These are phyloP conservation scores for Trichothecium roseum DNA, from an alignment of 2,329 filamentous ascomycete species.

Conservation along the genomic window DNA sequence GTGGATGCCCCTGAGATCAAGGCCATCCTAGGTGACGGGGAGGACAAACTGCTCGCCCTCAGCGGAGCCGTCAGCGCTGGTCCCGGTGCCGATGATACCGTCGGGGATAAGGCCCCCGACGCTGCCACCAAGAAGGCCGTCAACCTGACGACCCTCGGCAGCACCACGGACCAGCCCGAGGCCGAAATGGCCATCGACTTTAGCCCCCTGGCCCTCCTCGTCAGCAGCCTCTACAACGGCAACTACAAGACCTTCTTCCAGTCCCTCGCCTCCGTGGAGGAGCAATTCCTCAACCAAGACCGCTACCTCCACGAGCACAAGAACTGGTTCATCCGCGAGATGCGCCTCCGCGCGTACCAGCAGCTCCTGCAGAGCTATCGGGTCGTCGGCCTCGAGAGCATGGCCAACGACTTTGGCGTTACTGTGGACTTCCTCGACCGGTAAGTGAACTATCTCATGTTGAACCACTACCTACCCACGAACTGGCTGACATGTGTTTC, in stretches of 20 bases:
- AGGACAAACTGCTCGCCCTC: constrained; percentile 78
- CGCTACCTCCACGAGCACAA: constrained; percentile 94
- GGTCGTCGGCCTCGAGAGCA: constrained; percentile 91
- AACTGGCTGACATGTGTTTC: neutral
- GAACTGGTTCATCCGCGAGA: constrained; percentile 95
- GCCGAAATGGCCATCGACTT: constrained; percentile 81
- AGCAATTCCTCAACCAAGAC: constrained; percentile 87
- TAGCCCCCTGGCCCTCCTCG: constrained; percentile 73
- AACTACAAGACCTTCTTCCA: constrained; percentile 93
- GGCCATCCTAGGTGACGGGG: constrained; percentile 82
- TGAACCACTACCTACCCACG: neutral
- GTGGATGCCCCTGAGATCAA: constrained; percentile 98
- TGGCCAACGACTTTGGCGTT: constrained; percentile 95
- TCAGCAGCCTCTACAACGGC: constrained; percentile 85
- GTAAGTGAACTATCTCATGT: constrained; percentile 37
- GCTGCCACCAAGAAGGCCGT: constrained; percentile 52
- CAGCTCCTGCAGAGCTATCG: constrained; percentile 96
- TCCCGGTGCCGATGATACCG: constrained; percentile 69
- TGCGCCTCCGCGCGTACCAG: constrained; percentile 92
- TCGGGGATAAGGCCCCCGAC: constrained; percentile 47
- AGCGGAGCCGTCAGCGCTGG: constrained; percentile 73
- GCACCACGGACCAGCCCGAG: constrained; percentile 61
- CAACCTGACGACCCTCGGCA: constrained; percentile 78
- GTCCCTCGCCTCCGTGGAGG: constrained; percentile 80
- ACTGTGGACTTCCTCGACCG: constrained; percentile 93